These are phyloP conservation scores for Picea sitchensis DNA, from an alignment of 75 land plant species.

Conservation along the genomic window DNA sequence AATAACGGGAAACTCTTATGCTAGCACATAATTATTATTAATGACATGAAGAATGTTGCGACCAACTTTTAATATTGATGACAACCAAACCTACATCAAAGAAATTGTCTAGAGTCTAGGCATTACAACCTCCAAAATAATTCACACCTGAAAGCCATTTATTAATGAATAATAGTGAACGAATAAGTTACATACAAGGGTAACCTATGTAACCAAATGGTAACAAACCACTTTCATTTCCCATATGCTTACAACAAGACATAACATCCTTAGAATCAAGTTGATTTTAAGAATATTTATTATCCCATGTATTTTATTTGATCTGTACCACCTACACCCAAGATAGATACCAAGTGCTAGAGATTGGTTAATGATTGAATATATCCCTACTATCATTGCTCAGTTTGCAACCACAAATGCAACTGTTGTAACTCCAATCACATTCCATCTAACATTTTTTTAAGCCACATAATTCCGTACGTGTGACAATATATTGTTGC, in stretches of 20 bases:
- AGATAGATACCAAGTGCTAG: too few species aligned
- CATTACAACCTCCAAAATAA: not conserved
- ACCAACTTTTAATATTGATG: conserved; percentile 75
- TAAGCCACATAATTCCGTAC: too few species aligned
- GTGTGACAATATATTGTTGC: too few species aligned
- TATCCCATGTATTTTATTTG: too few species aligned
- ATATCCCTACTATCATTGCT: too few species aligned
- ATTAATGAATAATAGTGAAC: not conserved
- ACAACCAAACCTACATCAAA: conserved; percentile 61
- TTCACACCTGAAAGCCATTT: not conserved
- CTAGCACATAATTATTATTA: conserved; percentile 67
- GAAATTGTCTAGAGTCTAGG: not conserved
- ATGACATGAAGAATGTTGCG: conserved; percentile 58
- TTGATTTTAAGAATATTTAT: conserved; percentile 73
- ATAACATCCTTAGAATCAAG: conserved; percentile 64
- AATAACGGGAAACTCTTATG: conserved; percentile 43
- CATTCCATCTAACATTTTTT: too few species aligned
- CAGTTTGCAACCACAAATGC: too few species aligned
- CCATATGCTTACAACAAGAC: conserved; percentile 70
- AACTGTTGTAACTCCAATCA: too few species aligned
- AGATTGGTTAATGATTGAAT: too few species aligned
- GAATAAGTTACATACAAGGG: not conserved
- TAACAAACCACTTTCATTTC: conserved; percentile 66
- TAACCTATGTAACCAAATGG: not conserved
- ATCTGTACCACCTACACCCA: too few species aligned